Conservation (phyloP, 805 yeast genomes). For the Metschnikowia lochheadii region DNA sequence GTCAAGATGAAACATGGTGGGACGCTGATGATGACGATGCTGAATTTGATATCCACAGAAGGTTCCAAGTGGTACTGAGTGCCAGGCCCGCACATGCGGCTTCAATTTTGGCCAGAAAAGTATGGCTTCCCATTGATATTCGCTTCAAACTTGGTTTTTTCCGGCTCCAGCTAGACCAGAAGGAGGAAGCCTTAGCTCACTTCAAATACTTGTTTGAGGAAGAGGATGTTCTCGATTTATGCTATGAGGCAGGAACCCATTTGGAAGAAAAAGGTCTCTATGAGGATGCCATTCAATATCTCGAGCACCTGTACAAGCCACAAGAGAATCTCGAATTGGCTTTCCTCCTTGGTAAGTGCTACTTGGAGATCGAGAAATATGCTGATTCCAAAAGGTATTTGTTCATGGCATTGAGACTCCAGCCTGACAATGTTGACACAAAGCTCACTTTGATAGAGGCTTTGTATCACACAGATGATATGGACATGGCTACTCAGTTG, state of each 20-base stretch:
- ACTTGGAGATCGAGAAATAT: conserved; percentile 66
- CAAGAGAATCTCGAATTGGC: conserved; percentile 47
- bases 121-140: conserved; percentile 77
- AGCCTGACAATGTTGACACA: conserved; percentile 65
- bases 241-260: conserved; percentile 69
- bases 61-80: conserved; percentile 36
- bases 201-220: conserved; percentile 55
- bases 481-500: conserved; percentile 51
- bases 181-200: conserved; percentile 70
- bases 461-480: conserved; percentile 60
- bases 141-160: conserved; percentile 74
- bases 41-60: conserved; percentile 63
- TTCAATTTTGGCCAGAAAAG: conserved; percentile 22
- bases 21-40: conserved; percentile 62
- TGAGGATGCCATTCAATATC: conserved; percentile 71
- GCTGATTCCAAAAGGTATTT: conserved; percentile 60
- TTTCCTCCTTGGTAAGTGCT: conserved; percentile 69
- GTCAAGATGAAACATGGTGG: conserved; percentile 67
- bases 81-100: conserved; percentile 9
- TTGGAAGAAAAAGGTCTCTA: conserved; percentile 65
- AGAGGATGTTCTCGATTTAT: conserved; percentile 66
- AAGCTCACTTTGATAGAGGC: conserved; percentile 81
- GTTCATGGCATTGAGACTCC: conserved; percentile 47
- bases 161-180: conserved; percentile 60
- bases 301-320: conserved; percentile 31